These are phyloP conservation scores for Mortierella sp. DNA, from an alignment of 371 early-diverging fungal genomes.

Conservation along the genomic window DNA sequence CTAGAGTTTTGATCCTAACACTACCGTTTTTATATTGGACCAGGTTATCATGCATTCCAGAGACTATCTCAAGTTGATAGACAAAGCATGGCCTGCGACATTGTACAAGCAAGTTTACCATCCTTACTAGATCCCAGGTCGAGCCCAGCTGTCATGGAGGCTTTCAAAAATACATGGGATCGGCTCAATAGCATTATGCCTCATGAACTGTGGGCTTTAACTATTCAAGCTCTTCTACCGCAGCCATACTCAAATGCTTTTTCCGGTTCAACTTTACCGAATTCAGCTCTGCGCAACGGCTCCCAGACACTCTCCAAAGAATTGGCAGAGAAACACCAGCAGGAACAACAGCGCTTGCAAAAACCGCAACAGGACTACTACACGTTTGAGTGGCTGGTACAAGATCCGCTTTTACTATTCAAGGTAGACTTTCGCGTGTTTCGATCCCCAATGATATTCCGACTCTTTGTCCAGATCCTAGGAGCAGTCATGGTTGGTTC, in stretches of 20 bases:
- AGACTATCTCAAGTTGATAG: constrained; percentile 28
- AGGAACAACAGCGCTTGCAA: neutral
- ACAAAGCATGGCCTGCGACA: constrained; percentile 22
- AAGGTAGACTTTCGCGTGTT: constrained; percentile 65
- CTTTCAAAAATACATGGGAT: constrained; percentile 55
- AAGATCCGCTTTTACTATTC: constrained; percentile 65
- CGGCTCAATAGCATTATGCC: constrained; percentile 51
- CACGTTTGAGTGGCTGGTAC: constrained; percentile 60
- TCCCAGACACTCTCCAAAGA: neutral
- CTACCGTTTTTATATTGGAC: neutral
- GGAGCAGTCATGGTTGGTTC: constrained; percentile 41
- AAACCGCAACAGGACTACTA: constrained; percentile 19
- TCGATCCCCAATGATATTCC: constrained; percentile 60
- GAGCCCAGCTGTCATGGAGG: constrained; percentile 41
- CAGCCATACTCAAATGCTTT: neutral
- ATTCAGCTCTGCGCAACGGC: neutral
- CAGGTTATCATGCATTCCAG: constrained; percentile 49
- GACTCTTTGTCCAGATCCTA: constrained; percentile 65
- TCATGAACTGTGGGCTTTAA: constrained; percentile 53
- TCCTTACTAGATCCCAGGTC: constrained; percentile 39
- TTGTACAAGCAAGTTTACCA: constrained; percentile 38
- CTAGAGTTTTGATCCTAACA: neutral
- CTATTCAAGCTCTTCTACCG: constrained; percentile 36
- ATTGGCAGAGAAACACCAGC: neutral
- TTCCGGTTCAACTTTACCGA: neutral